phyloP scores from a whole-genome alignment of 2,329 filamentous ascomycete genomes.

The Ascochyta viciae-villosae region DNA sequence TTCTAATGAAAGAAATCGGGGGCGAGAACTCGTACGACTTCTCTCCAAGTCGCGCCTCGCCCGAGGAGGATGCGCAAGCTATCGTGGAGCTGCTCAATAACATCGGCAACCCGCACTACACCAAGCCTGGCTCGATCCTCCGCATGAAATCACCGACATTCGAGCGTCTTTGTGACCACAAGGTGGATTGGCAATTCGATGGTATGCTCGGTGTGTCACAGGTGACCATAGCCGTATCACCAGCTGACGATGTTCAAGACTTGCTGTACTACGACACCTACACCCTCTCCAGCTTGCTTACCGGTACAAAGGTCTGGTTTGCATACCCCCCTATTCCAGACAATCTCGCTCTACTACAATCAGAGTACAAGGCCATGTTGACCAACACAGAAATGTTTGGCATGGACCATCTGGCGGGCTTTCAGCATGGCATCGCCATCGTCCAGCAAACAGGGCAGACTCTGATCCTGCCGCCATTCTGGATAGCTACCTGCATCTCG shows the following conservation, averaged over 20 bases:
- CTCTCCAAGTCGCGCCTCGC: slow-evolving; percentile 7
- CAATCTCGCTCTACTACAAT: slow-evolving; percentile 8
- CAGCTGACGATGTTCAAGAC: slow-evolving; percentile 15
- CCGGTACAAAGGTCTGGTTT: slow-evolving; percentile 19
- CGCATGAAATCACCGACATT: slow-evolving; percentile 20
- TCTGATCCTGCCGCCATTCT: slow-evolving; percentile 20
- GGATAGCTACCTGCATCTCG: slow-evolving; percentile 9
- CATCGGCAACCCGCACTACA: slow-evolving; percentile 10
- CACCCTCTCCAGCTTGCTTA: slow-evolving; percentile 15
- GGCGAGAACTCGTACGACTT: slow-evolving; percentile 15
- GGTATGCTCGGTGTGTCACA: slow-evolving; percentile 15
- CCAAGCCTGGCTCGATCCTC: slow-evolving; percentile 13
- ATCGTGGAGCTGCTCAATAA: slow-evolving; percentile 16
- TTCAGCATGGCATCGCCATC: slow-evolving; percentile 21
- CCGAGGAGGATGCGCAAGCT: slow-evolving; percentile 8
- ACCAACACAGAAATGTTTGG: not conserved
- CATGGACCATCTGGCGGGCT: not conserved
- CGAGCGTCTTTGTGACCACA: slow-evolving; percentile 3
- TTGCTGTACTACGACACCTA: slow-evolving; percentile 16
- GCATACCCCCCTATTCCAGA: slow-evolving; percentile 7
- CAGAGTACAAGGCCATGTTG: not conserved
- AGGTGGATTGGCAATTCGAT: not conserved
- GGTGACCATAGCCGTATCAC: slow-evolving; percentile 9
- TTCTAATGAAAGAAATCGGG: slow-evolving; percentile 14
- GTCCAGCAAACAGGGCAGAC: slow-evolving; percentile 19